Evolutionary conservation across 2,329 filamentous ascomycete genomes (phyloP), one percentile per base, ranked within the genome.

Genomic region (Monilinia fructigena): DNA sequence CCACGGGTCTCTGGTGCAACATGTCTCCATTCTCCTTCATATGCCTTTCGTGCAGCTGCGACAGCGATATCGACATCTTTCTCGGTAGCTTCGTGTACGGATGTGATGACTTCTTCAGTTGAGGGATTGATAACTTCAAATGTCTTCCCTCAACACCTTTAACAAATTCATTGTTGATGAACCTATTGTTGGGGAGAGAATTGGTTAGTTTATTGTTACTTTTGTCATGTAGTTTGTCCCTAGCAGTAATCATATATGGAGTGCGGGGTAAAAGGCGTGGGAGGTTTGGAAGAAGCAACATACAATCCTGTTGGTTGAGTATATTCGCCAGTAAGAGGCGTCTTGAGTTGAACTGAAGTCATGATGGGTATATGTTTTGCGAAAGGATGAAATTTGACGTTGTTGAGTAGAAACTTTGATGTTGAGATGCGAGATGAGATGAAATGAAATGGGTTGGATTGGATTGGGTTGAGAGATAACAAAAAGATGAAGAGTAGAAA

Each of bases 101-200:
- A 88, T 83, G 83, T 86, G 82, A 96, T 96, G 76, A 92, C 86
- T 79, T 93, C 88, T 80, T 97, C 93, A 71, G 86, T 92, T 71
- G 89, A 76, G 68, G 93, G 93, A 85, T 96, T 96, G 84, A 95
- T 89, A 79, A 93, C 90, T 81, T 97, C 92, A 76, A 97, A 95
- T 72, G 89, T 93, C 85, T 92, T 82, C 93, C 93, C 74, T 96
- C 91, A 70, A 90, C 88, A 77, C 87, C 84, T 79, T 90, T 87
- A 71, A 96, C 86, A 81, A 89, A 97, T 80, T 97, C 90, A 79
- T 94, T 93, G 86, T 95, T 93, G 85, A 96, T 95, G 85, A 92
- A 77, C 53, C 75, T 77, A 48, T 59, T 26, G 23, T 16, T 55
- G n/a, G 38, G 5, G 7, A 42, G 11, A 42, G 31, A 52, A n/a